Conservation (phyloP, 768 basidiomycete genomes). For the Suillus plorans region DNA sequence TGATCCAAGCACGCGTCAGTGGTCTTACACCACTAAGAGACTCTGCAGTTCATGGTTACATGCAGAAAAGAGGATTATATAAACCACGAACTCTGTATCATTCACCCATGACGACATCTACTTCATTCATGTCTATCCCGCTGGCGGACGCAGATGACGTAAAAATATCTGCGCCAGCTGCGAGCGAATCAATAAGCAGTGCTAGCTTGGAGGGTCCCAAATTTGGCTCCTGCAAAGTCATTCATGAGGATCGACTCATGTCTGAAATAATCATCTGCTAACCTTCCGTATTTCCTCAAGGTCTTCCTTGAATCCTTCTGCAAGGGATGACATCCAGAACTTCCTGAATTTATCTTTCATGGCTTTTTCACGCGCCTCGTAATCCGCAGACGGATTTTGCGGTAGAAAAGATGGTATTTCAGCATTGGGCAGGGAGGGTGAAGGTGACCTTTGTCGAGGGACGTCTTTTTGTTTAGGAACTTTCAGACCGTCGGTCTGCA, state of each 20-base stretch:
- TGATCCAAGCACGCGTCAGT: not conserved
- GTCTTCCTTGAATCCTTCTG: constrained; percentile 81
- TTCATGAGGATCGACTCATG: constrained; percentile 25
- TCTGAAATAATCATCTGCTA: constrained; percentile 13
- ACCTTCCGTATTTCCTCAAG: constrained; percentile 85
- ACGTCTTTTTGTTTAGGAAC: not conserved
- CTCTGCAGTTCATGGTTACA: not conserved
- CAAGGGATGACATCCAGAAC: constrained; percentile 86
- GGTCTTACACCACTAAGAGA: not conserved
- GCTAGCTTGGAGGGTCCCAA: constrained; percentile 66
- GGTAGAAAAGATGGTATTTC: constrained; percentile 61
- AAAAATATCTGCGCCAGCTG: constrained; percentile 76
- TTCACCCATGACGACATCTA: constrained; percentile 66
- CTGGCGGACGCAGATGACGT: constrained; percentile 37
- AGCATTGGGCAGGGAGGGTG: constrained; percentile 17
- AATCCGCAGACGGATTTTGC: constrained; percentile 24
- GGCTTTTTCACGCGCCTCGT: constrained; percentile 44
- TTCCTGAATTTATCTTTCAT: constrained; percentile 71
- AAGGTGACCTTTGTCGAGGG: constrained; percentile 23
- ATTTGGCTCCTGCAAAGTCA: constrained; percentile 53
- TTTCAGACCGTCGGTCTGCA: not conserved
- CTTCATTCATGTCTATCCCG: constrained; percentile 53
- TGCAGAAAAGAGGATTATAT: not conserved
- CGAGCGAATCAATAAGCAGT: constrained; percentile 79
- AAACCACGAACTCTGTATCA: not conserved